These are phyloP conservation scores for Phytophthora macrochlamydospora DNA, from an alignment of 352 stramenopile species.

Conservation along the genomic window DNA sequence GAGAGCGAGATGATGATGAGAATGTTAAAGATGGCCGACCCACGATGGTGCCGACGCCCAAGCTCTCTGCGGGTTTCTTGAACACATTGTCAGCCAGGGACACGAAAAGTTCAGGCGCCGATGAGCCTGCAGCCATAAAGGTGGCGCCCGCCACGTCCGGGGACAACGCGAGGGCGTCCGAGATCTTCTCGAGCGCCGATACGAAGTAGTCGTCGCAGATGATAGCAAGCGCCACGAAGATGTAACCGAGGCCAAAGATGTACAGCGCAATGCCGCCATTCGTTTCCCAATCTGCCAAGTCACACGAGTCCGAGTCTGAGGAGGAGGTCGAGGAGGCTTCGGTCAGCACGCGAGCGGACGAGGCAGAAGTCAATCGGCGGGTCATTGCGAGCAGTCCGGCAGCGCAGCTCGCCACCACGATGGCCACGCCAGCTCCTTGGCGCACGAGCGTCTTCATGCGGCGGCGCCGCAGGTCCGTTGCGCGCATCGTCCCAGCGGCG, in stretches of 20 bases:
- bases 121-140: constrained; percentile 86
- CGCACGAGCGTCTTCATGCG: constrained; percentile 16
- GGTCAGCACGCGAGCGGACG: constrained; percentile 9
- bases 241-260: constrained; percentile 65
- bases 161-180: constrained; percentile 60
- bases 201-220: constrained; percentile 92
- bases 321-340: constrained; percentile 18
- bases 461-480: constrained; percentile 2
- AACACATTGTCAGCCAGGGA: constrained; percentile 82
- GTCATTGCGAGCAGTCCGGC: constrained; percentile 22
- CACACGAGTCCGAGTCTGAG: constrained; percentile 37
- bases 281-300: constrained; percentile 53
- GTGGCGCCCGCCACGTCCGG: constrained; percentile 83
- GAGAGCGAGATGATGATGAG: constrained; percentile 88
- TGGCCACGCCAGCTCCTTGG: constrained; percentile 25
- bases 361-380: constrained; percentile 1
- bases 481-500: not conserved
- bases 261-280: constrained; percentile 68
- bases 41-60: constrained; percentile 85
- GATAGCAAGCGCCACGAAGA: constrained; percentile 88
- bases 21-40: constrained; percentile 89
- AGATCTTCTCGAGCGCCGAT: constrained; percentile 77
- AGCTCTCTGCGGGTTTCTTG: constrained; percentile 60
- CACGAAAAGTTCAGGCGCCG: constrained; percentile 84
- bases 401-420: constrained; percentile 29